Base-by-base conservation (phyloP, 2,329 filamentous ascomycete species). In the Diaporthe sp. region DNA sequence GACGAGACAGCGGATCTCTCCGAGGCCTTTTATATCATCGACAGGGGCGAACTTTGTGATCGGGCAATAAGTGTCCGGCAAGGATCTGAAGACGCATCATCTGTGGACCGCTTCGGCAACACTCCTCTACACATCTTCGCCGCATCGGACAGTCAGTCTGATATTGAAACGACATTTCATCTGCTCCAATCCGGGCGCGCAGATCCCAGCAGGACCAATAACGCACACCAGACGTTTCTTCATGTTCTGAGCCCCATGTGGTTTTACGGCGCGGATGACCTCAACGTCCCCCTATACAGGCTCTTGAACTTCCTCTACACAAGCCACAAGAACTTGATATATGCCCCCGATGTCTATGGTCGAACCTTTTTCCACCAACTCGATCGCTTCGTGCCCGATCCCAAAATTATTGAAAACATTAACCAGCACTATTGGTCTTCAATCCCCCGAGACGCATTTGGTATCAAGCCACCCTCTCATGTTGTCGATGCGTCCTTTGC, bases 291-390 rank as follows among this genome's bases (percentile, higher is more conserved):
- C 2, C 74, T 83, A 37, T 77, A 76, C 44, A 78, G 73, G 61
- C 78, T 83, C 12, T 77, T 84, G 17, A 72, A 78, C 47, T 80
- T 85, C 30, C 77, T 88, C 37, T 81, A 81, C 27, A 77, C 79
- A 2, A 80, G 81, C 19, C 44, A 61, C 22, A 32, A 19, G 12
- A 27, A 50, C 19, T 17, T 71, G 35, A 32, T 73, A 8, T 72
- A 72, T 42, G 25, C 47, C n/a, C 69, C 68, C 32, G 89, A 91
- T 75, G 79, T 83, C 50, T 90, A 89, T 75, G 89, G 89, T 1
- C 87, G 89, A 51, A 89, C 84, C 7, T 83, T 88, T 58, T 88
- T 89, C 39, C 89, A 91, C 76, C 79, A 85, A 4, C 79, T 88
- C 0, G 66, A 58, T 37, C 71, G 74, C 8, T 73, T 55, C n/a